These are phyloP conservation scores for Podosphaera xanthii DNA, from an alignment of 2,329 filamentous ascomycete genomes.

Conservation along the genomic window DNA sequence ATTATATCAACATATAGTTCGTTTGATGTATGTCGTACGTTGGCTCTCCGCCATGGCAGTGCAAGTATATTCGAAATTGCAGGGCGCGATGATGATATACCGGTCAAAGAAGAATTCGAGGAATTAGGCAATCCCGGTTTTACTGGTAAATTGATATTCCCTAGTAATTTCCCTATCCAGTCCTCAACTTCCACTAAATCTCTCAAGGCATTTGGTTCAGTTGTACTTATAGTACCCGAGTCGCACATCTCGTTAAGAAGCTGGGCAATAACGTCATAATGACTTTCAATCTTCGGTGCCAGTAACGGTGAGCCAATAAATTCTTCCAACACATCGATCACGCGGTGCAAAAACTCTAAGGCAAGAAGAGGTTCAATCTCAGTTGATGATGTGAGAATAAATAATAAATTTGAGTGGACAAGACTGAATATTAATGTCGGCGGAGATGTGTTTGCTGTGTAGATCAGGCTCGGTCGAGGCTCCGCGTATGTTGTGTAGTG, in stretches of 20 bases:
- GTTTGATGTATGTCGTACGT: constrained; percentile 88
- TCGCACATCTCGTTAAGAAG: constrained; percentile 92
- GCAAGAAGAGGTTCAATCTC: constrained; percentile 78
- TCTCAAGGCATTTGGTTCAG: constrained; percentile 76
- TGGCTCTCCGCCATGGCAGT: constrained; percentile 72
- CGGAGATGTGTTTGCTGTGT: constrained; percentile 60
- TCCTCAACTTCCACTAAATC: constrained; percentile 85
- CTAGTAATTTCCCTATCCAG: constrained; percentile 69
- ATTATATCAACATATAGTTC: constrained; percentile 93
- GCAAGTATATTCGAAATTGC: constrained; percentile 25
- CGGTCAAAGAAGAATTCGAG: constrained; percentile 14
- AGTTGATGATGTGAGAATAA: constrained; percentile 61
- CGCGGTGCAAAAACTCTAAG: constrained; percentile 82
- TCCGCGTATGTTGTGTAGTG: constrained; percentile 65
- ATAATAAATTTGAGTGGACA: constrained; percentile 65
- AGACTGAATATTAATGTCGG: constrained; percentile 77
- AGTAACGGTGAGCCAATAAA: constrained; percentile 77
- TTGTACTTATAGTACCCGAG: constrained; percentile 68
- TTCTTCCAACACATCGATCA: constrained; percentile 82
- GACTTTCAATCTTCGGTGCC: constrained; percentile 65
- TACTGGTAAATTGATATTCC: constrained; percentile 67
- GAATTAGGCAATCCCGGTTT: constrained; percentile 11
- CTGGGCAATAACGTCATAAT: constrained; percentile 86
- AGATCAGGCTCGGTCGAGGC: constrained; percentile 69
- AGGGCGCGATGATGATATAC: constrained; percentile 14